Percentiles rank a stretch among this genome's conserved stretches.
These are phyloP conservation scores for Sarocladium oryzae DNA, from an alignment of 2,329 filamentous ascomycete species.

Conservation along the genomic window DNA sequence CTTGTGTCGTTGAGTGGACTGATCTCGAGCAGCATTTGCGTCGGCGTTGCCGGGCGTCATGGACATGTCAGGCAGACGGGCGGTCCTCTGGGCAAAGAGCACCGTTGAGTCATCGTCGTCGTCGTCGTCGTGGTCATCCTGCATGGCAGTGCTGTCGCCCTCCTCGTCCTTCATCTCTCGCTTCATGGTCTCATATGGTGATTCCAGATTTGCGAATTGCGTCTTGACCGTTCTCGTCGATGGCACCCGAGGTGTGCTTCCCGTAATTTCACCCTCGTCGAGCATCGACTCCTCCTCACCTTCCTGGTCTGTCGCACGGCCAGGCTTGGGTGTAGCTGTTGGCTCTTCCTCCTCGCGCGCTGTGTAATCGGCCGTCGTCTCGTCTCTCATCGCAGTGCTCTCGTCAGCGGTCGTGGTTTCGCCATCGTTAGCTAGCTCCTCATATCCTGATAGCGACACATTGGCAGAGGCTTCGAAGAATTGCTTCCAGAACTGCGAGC, in stretches of 20 bases:
- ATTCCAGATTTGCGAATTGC: conserved; percentile 60
- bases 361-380: conserved; percentile 45
- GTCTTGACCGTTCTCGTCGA: conserved; percentile 42
- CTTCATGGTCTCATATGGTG: conserved; percentile 69
- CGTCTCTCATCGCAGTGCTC: conserved; percentile 50
- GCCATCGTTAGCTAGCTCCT: conserved; percentile 67
- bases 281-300: conserved; percentile 58
- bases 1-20: conserved; percentile 34
- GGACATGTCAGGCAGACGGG: conserved; percentile 54
- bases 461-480: conserved; percentile 99
- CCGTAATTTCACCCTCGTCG: conserved; percentile 55
- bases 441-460: conserved; percentile 90
- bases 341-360: conserved; percentile 28
- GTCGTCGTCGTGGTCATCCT: too few species aligned
- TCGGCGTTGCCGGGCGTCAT: conserved; percentile 45
- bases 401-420: conserved; percentile 47
- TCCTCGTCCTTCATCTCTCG: conserved; percentile 53
- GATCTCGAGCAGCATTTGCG: conserved; percentile 18
- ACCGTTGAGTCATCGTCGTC: conserved; percentile 41
- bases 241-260: conserved; percentile 61
- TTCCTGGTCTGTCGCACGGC: conserved; percentile 29
- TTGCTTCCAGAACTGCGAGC: conserved; percentile 89
- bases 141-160: conserved; percentile 28
- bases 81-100: conserved; percentile 45
- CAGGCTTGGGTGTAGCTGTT: conserved; percentile 24